Evolutionary conservation across 2,329 filamentous ascomycete species (phyloP).

Genomic region (Stagonosporopsis tanaceti): DNA sequence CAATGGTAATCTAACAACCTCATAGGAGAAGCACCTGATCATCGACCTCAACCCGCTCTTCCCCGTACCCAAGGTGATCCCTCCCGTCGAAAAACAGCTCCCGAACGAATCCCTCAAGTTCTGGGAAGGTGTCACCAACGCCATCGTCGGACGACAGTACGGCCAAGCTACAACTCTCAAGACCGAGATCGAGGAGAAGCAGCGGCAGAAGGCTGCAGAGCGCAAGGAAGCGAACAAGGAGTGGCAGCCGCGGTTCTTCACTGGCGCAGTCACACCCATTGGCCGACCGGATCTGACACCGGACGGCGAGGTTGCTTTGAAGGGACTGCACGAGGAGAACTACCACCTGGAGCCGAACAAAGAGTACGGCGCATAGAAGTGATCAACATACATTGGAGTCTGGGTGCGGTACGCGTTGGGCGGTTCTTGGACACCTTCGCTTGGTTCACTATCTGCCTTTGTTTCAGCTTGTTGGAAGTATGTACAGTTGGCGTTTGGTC

Average conservation of each 20-base stretch:
- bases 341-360: constrained; percentile 58
- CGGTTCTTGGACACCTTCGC: constrained; percentile 13
- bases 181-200: constrained; percentile 88
- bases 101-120: constrained; percentile 88
- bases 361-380: constrained; percentile 49
- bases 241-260: constrained; percentile 92
- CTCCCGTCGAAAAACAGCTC: constrained; percentile 79
- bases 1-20: constrained; percentile 16
- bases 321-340: constrained; percentile 62
- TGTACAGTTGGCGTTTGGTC: constrained; percentile 23
- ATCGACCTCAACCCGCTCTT: constrained; percentile 87
- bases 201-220: constrained; percentile 83
- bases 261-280: constrained; percentile 63
- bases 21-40: constrained; percentile 69
- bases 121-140: constrained; percentile 87
- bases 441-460: constrained; percentile 9
- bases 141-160: constrained; percentile 84
- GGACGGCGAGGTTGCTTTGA: constrained; percentile 66
- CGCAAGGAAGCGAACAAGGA: constrained; percentile 72
- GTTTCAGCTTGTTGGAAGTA: constrained; percentile 13
- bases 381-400: constrained; percentile 9
- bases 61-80: constrained; percentile 80
- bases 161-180: constrained; percentile 85
- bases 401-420: constrained; percentile 4
- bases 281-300: constrained; percentile 70